Evolutionary conservation across 2,329 filamentous ascomycete genomes (phyloP).

Genomic region (Fusarium kyushuense): DNA sequence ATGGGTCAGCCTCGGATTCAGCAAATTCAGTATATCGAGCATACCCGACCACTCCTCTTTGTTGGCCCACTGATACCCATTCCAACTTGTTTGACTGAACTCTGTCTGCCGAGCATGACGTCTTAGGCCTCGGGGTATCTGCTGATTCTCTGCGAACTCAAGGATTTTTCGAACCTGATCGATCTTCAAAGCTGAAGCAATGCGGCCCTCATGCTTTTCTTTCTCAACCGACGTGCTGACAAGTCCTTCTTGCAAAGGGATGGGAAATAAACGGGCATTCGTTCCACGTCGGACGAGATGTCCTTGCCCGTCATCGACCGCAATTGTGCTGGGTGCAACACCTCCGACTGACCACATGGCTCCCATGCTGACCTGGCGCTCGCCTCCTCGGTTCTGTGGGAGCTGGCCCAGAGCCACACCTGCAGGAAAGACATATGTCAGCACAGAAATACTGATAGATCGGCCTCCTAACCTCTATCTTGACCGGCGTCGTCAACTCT

Average conservation of each 20-base stretch:
- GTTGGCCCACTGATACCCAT: constrained; percentile 45
- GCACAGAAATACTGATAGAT: not conserved
- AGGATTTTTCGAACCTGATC: constrained; percentile 77
- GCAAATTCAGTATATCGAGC: not conserved
- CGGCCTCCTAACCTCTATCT: constrained; percentile 28
- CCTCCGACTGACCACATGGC: constrained; percentile 84
- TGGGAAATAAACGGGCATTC: constrained; percentile 74
- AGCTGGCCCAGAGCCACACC: constrained; percentile 46
- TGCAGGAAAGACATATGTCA: constrained; percentile 21
- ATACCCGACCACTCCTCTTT: constrained; percentile 30
- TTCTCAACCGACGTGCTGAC: constrained; percentile 68
- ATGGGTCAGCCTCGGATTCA: constrained; percentile 12
- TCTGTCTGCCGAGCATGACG: not conserved
- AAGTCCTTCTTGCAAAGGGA: constrained; percentile 59
- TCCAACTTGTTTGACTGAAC: constrained; percentile 43
- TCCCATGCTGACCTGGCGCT: constrained; percentile 71
- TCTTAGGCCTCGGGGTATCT: constrained; percentile 15
- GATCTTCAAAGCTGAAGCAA: constrained; percentile 86
- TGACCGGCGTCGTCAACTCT: constrained; percentile 29
- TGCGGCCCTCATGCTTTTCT: constrained; percentile 76
- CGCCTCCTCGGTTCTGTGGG: constrained; percentile 41
- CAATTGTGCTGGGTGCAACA: constrained; percentile 65
- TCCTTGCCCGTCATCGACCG: constrained; percentile 72
- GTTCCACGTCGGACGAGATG: constrained; percentile 76
- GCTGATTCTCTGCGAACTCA: constrained; percentile 57